Evolutionary conservation across 495 filamentous ascomycete genomes (phyloP).

Genomic region (Xylaria cubensis): DNA sequence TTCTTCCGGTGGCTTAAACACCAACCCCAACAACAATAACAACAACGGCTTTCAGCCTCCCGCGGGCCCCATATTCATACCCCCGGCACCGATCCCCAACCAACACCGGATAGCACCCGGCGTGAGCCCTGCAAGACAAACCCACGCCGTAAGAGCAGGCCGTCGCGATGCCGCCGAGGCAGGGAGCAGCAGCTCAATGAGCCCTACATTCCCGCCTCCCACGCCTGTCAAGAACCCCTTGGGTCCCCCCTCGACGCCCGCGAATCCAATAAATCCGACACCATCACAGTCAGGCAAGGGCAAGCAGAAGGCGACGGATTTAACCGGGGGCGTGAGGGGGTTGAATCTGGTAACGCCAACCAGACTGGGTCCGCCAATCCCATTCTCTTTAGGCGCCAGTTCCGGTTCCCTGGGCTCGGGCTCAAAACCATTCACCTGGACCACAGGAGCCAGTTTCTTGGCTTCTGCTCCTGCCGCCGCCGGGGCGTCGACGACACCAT

Average conservation of each 20-base stretch:
- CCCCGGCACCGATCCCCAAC: neutral
- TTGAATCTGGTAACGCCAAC: neutral
- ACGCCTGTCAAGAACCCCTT: neutral
- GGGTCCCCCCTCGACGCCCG: neutral
- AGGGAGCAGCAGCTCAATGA: neutral
- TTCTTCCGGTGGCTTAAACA: neutral
- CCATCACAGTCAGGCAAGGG: no score
- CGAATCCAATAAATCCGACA: neutral
- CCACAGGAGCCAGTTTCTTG: neutral
- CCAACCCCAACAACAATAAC: neutral
- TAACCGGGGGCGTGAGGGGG: neutral
- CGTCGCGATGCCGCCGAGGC: neutral
- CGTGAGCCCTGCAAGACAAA: neutral
- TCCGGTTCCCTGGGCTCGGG: no score
- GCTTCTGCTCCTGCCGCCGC: no score
- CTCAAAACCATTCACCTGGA: neutral
- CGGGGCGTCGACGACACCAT: no score
- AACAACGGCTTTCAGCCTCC: neutral
- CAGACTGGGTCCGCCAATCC: no score
- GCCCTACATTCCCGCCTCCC: neutral
- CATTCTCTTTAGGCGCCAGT: no score
- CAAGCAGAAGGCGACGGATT: neutral
- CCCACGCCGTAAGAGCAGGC: neutral
- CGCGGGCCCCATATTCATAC: neutral
- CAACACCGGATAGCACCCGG: slow-evolving; percentile 7